phyloP scores from a whole-genome alignment of 2,329 filamentous ascomycete species.

The Torrubiellomyces zombiae region DNA sequence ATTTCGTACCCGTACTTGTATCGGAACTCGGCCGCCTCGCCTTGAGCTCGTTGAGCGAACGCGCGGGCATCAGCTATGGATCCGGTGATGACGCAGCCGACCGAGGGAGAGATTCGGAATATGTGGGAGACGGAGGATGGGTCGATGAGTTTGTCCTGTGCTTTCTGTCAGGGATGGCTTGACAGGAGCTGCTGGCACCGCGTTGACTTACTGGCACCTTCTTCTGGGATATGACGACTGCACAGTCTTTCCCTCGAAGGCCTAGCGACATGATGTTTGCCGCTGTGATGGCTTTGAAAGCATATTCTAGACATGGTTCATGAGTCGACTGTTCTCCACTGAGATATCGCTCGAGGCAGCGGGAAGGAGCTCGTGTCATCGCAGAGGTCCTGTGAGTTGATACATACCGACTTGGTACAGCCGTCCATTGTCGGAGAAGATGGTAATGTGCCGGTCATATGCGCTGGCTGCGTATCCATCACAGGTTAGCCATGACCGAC shows the following conservation, averaged over 20 bases:
- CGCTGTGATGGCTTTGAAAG: slow-evolving; percentile 98
- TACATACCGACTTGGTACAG: slow-evolving; percentile 97
- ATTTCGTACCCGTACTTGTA: slow-evolving; percentile 99
- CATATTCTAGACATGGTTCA: slow-evolving; percentile 72
- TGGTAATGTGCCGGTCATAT: slow-evolving; percentile 98
- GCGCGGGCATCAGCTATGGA: slow-evolving; percentile 95
- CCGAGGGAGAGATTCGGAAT: slow-evolving; percentile 88
- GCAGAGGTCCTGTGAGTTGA: slow-evolving; percentile 3
- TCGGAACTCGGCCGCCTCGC: slow-evolving; percentile 91
- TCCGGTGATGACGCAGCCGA: slow-evolving; percentile 96
- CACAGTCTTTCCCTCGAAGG: slow-evolving; percentile 89
- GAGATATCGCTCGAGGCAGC: background rate
- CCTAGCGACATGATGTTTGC: slow-evolving; percentile 98
- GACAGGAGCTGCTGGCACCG: slow-evolving; percentile 1
- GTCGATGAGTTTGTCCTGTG: slow-evolving; percentile 95
- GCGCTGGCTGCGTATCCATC: slow-evolving; percentile 37
- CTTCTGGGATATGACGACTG: slow-evolving; percentile 95
- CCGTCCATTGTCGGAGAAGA: slow-evolving; percentile 97
- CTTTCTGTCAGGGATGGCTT: slow-evolving; percentile 3
- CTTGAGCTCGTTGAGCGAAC: slow-evolving; percentile 79
- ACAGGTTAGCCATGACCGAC: slow-evolving; percentile 13
- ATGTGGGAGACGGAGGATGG: slow-evolving; percentile 93
- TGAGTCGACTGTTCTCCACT: too few relatives aligned
- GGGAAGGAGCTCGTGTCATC: too few relatives aligned
- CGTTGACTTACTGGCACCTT: slow-evolving; percentile 97